These are phyloP conservation scores for Vicia faba DNA, from an alignment of 306 rosid species.

Conservation along the genomic window DNA sequence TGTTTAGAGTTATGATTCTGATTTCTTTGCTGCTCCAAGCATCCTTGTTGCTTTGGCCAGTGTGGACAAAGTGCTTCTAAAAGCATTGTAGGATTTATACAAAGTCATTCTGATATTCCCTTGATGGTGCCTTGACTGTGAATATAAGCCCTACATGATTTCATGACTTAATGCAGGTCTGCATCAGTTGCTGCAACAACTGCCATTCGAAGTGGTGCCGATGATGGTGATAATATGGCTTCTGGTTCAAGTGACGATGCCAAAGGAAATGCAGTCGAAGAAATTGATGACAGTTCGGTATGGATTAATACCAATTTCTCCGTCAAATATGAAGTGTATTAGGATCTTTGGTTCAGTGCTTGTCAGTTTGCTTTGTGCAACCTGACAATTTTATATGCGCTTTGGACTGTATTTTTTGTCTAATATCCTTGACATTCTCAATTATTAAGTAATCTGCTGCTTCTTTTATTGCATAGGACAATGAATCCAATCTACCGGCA, in stretches of 20 bases:
- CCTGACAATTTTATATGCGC: slow-evolving; percentile 29
- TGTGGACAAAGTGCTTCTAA: slow-evolving; percentile 12
- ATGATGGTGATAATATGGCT: slow-evolving; percentile 47
- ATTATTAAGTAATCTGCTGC: slow-evolving; percentile 15
- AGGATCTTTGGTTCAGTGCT: slow-evolving; percentile 26
- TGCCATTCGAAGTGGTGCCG: slow-evolving; percentile 54
- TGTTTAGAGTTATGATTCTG: slow-evolving; percentile 5
- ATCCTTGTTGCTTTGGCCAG: slow-evolving; percentile 30
- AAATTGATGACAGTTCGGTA: slow-evolving; percentile 82
- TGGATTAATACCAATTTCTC: slow-evolving; percentile 33
- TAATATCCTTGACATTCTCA: slow-evolving; percentile 25
- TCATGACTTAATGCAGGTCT: slow-evolving; percentile 57
- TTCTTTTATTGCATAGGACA: slow-evolving; percentile 54
- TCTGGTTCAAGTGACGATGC: slow-evolving; percentile 73
- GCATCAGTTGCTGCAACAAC: slow-evolving; percentile 75
- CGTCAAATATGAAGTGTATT: slow-evolving; percentile 24
- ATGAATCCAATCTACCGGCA: slow-evolving; percentile 60
- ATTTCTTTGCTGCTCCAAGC: slow-evolving; percentile 29
- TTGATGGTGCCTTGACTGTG: slow-evolving; percentile 2
- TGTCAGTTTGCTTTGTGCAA: slow-evolving; percentile 24
- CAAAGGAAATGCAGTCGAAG: slow-evolving; percentile 52
- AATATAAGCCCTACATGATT: slow-evolving; percentile 30
- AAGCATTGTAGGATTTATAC: slow-evolving; percentile 27
- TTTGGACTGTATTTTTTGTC: slow-evolving; percentile 14
- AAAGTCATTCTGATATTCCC: slow-evolving; percentile 23